Conservation (phyloP, 2,329 filamentous ascomycete species). For the Alternaria panax region DNA sequence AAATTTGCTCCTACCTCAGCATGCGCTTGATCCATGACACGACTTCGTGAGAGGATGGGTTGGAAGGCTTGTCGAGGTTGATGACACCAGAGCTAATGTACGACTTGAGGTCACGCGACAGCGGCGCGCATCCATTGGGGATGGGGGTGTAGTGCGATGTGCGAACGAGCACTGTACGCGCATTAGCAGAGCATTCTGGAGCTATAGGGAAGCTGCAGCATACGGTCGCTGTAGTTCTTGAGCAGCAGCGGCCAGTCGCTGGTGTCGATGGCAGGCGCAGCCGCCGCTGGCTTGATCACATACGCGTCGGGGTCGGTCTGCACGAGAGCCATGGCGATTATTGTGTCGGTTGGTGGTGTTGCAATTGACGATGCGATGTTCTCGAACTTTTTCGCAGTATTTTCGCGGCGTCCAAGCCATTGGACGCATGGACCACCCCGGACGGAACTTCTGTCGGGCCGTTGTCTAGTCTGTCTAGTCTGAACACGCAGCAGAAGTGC, state of each 20-base stretch:
- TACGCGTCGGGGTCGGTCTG: constrained; percentile 68
- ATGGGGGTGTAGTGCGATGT: constrained; percentile 98
- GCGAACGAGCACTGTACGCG: constrained; percentile 77
- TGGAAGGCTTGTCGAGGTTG: constrained; percentile 97
- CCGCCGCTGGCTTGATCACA: constrained; percentile 90
- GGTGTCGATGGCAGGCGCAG: constrained; percentile 79
- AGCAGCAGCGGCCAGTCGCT: constrained; percentile 92
- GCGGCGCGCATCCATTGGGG: constrained; percentile 86
- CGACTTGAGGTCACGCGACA: constrained; percentile 94
- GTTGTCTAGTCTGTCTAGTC: neutral
- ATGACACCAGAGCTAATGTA: constrained; percentile 98
- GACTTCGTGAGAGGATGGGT: constrained; percentile 97
- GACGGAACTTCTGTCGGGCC: constrained; percentile 13
- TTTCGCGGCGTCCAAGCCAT: constrained; percentile 21
- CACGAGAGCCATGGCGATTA: constrained; percentile 47
- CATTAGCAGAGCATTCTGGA: constrained; percentile 32
- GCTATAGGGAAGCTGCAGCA: constrained; percentile 54
- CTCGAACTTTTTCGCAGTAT: constrained; percentile 36
- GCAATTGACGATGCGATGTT: constrained; percentile 38
- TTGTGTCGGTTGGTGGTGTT: constrained; percentile 30
- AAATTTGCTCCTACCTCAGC: constrained; percentile 67
- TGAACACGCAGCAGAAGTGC: neutral
- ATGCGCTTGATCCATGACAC: constrained; percentile 99
- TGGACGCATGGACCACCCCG: constrained; percentile 4
- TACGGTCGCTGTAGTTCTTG: constrained; percentile 94